Percentiles rank a stretch among this genome's conserved stretches.
phyloP scores from a whole-genome alignment of 768 basidiomycete genomes.

The Floccularia luteovirens region DNA sequence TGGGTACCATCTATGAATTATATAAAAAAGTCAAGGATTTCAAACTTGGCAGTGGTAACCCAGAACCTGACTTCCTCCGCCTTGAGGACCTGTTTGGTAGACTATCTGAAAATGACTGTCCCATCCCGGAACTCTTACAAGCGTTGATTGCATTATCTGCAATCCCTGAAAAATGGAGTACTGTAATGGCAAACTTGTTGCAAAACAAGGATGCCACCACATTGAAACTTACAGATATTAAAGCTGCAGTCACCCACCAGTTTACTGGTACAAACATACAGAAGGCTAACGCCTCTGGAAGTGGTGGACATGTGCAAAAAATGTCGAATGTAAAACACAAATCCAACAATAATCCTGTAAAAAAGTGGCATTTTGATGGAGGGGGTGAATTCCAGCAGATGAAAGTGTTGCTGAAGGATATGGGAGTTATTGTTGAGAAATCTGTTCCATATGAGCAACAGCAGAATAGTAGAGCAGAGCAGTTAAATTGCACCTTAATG shows the following conservation, averaged over 20 bases:
- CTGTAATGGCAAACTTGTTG: not conserved
- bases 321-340: not conserved
- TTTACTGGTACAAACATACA: not conserved
- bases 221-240: not conserved
- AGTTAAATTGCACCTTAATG: conserved; percentile 4
- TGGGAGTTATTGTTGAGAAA: not conserved
- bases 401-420: not conserved
- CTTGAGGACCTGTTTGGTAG: not conserved
- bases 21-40: not conserved
- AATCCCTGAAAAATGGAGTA: not conserved
- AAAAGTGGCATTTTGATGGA: not conserved
- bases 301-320: not conserved
- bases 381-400: not conserved
- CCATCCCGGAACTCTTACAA: not conserved
- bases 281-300: not conserved
- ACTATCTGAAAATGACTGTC: not conserved
- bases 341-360: not conserved
- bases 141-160: not conserved
- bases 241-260: not conserved
- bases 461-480: not conserved
- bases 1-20: not conserved
- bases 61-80: not conserved
- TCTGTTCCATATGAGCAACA: not conserved
- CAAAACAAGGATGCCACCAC: not conserved
- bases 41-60: not conserved